Evolutionary conservation across 2,329 filamentous ascomycete species (phyloP).

Genomic region (Aspergillus floridensis): DNA sequence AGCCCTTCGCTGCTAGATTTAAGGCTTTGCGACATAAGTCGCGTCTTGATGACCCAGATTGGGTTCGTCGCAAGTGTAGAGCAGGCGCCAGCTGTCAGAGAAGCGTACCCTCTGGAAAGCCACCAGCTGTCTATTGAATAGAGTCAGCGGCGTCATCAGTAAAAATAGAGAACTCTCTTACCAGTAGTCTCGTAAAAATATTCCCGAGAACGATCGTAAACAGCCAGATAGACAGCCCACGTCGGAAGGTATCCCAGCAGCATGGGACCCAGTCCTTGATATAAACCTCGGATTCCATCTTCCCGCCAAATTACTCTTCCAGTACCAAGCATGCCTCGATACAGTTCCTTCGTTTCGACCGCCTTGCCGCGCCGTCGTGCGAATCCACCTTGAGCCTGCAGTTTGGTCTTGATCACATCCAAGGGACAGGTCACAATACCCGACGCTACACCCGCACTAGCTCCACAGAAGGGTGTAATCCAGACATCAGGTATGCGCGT

Average conservation of each 20-base stretch:
- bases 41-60: conserved; percentile 99
- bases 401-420: conserved; percentile 98
- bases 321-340: conserved; percentile 84
- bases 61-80: conserved; percentile 95
- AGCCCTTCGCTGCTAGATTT: conserved; percentile 52
- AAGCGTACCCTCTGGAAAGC: conserved; percentile 81
- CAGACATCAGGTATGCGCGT: conserved; percentile 54
- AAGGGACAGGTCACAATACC: conserved; percentile 94
- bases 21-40: conserved; percentile 86
- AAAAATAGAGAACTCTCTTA: conserved; percentile 38
- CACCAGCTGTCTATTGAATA: conserved; percentile 64
- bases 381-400: conserved; percentile 93
- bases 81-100: conserved; percentile 83
- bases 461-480: conserved; percentile 82
- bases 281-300: conserved; percentile 86
- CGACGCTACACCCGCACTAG: conserved; percentile 84
- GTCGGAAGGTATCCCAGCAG: conserved; percentile 93
- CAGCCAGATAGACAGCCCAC: conserved; percentile 96
- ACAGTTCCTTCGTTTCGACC: conserved; percentile 57
- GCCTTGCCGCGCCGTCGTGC: conserved; percentile 42
- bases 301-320: conserved; percentile 80
- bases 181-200: conserved; percentile 66
- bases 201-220: conserved; percentile 86
- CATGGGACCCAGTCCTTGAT: conserved; percentile 90
- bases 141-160: not conserved